Conservation (phyloP, 129 eudicot genomes). For the Oenanthe sinensis region DNA sequence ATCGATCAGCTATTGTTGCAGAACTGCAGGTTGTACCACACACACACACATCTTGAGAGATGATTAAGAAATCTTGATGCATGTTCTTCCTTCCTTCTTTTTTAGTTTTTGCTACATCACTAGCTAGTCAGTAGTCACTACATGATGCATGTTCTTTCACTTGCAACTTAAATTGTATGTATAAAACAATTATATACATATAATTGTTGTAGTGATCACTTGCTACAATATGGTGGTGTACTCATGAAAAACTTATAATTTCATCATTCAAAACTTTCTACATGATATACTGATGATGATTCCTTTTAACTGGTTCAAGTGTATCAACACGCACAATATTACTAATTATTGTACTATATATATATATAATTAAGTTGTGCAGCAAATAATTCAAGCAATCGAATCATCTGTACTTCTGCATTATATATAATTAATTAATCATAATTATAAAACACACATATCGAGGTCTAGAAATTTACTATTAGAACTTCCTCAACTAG, state of each 20-base stretch:
- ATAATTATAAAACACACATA: neutral
- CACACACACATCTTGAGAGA: too few relatives aligned
- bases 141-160: neutral
- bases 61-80: too few relatives aligned
- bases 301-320: neutral
- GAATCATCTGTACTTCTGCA: neutral
- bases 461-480: neutral
- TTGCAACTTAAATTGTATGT: too few relatives aligned
- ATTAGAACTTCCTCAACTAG: neutral
- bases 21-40: too few relatives aligned
- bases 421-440: neutral
- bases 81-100: too few relatives aligned
- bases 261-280: slow-evolving; percentile 2
- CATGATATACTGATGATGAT: neutral
- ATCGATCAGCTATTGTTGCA: too few relatives aligned
- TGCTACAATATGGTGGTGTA: neutral
- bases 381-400: neutral
- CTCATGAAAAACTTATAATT: neutral
- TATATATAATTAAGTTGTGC: neutral
- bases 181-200: too few relatives aligned
- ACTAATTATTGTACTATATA: too few relatives aligned
- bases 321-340: neutral
- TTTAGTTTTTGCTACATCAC: too few relatives aligned
- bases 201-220: neutral
- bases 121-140: too few relatives aligned